Conservation (phyloP, 768 basidiomycete genomes). For the Cystofilobasidium capitatum region DNA sequence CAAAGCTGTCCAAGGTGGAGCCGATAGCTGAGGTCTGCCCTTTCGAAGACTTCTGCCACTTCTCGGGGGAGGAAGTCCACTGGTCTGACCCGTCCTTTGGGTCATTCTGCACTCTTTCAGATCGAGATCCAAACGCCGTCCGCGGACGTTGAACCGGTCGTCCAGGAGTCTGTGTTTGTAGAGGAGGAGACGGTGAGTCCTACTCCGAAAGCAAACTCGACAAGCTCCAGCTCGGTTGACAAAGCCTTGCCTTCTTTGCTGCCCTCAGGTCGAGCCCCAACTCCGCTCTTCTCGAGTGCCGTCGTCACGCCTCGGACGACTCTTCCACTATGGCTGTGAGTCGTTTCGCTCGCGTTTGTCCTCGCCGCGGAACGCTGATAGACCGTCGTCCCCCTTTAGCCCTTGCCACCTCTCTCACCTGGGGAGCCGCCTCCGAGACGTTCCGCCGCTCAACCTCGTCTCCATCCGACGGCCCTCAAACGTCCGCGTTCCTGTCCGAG, state of each 20-base stretch:
- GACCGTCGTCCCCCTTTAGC: conserved; percentile 45
- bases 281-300: conserved; percentile 69
- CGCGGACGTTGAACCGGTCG: no score
- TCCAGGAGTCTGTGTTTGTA: no score
- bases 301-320: conserved; percentile 71
- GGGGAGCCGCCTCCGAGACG: conserved; percentile 81
- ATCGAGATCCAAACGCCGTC: no score
- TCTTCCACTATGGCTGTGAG: conserved; percentile 90
- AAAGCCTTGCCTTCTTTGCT: background rate
- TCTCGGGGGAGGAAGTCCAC: no score
- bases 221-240: no score
- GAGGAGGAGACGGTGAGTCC: no score
- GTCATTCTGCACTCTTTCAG: no score
- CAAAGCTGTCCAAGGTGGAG: no score
- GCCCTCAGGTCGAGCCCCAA: conserved; percentile 34
- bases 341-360: background rate
- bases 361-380: conserved; percentile 8
- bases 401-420: conserved; percentile 75
- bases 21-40: no score
- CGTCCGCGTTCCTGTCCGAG: conserved; percentile 69
- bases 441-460: conserved; percentile 52
- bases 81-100: no score
- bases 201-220: no score
- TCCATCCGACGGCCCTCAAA: conserved; percentile 22
- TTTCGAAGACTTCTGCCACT: no score